These are phyloP conservation scores for Mycena galopus DNA, from an alignment of 768 basidiomycete species.

Conservation along the genomic window DNA sequence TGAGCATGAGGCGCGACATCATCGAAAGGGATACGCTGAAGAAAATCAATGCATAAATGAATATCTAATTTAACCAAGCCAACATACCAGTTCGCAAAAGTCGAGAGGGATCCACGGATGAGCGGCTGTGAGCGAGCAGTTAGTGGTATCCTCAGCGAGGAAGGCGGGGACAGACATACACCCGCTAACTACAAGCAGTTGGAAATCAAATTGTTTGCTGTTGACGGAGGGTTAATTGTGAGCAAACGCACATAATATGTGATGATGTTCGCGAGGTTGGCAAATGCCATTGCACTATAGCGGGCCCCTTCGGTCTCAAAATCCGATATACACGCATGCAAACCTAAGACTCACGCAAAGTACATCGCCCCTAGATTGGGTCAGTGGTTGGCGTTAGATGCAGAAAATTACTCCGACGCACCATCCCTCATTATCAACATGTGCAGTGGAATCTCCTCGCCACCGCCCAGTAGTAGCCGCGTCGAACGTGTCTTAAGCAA, in stretches of 20 bases:
- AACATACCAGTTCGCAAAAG: slow-evolving; percentile 5
- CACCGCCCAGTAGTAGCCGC: background rate
- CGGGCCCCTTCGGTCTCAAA: background rate
- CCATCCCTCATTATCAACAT: background rate
- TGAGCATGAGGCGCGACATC: slow-evolving; percentile 9
- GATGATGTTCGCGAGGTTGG: background rate
- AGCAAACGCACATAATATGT: background rate
- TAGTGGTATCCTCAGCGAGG: no score
- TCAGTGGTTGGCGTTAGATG: background rate
- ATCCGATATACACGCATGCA: background rate
- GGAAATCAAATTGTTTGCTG: background rate
- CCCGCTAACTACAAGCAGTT: background rate
- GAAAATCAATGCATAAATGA: background rate
- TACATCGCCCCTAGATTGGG: background rate
- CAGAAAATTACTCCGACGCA: background rate
- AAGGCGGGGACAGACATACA: background rate
- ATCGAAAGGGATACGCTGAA: background rate
- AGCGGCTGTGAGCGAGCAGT: no score
- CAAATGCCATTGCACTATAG: background rate
- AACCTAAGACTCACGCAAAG: background rate
- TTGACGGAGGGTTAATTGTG: background rate
- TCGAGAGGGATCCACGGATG: background rate
- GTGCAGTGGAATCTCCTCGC: background rate
- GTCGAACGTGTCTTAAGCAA: background rate
- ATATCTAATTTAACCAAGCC: background rate